A percentile compares a stretch with the other conserved stretches of the same genome.
phyloP scores from a whole-genome alignment of 352 stramenopile genomes.

The Phytophthora brassicae region DNA sequence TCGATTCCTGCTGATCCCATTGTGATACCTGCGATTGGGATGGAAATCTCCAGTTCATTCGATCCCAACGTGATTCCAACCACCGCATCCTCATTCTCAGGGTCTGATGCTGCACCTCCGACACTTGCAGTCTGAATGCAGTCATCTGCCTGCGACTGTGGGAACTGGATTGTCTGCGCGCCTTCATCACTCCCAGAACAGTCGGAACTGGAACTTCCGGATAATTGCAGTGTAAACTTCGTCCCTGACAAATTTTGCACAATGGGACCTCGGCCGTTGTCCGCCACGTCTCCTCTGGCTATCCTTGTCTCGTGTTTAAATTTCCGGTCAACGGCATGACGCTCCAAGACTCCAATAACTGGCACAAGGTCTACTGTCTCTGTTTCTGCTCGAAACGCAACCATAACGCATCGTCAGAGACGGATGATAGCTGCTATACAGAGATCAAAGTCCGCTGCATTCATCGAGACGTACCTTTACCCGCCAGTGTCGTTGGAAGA shows the following conservation, averaged over 20 bases:
- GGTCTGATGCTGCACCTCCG: slow-evolving; percentile 9
- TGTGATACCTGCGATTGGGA: neutral
- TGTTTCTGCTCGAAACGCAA: slow-evolving; percentile 17
- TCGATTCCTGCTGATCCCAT: neutral
- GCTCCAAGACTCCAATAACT: slow-evolving; percentile 16
- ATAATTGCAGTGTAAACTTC: slow-evolving; percentile 14
- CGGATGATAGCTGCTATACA: neutral
- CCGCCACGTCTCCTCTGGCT: slow-evolving; percentile 17
- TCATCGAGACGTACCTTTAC: slow-evolving; percentile 9
- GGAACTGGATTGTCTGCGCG: slow-evolving; percentile 19
- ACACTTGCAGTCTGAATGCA: slow-evolving; percentile 21
- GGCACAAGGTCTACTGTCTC: slow-evolving; percentile 16
- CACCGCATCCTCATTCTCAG: slow-evolving; percentile 14
- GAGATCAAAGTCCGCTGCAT: neutral
- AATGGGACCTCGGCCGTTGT: slow-evolving; percentile 11
- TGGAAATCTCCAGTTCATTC: slow-evolving; percentile 14
- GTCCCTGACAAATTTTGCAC: neutral
- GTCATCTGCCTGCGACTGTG: slow-evolving; percentile 17
- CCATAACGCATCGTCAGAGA: slow-evolving; percentile 7
- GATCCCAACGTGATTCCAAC: slow-evolving; percentile 14
- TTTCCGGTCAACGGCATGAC: slow-evolving; percentile 25
- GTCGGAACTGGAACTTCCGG: slow-evolving; percentile 2
- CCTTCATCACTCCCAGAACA: slow-evolving; percentile 16
- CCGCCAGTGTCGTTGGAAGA: neutral
- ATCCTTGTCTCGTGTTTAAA: slow-evolving; percentile 24